Base-by-base conservation (phyloP, 352 stramenopile genomes). In the Pythium brachiatum region DNA sequence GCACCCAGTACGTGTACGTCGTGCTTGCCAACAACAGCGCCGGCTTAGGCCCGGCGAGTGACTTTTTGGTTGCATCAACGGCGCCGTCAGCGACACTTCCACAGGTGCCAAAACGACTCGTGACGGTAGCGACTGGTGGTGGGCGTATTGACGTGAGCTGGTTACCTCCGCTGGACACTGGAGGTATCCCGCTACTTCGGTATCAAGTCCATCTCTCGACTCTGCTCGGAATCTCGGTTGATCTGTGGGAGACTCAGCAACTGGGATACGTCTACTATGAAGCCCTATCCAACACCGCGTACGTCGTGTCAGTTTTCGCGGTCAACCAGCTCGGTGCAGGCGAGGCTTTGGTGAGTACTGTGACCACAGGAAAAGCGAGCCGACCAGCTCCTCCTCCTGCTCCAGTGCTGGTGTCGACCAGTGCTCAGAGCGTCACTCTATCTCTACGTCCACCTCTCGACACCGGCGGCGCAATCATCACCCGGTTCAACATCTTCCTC, bases 11-110 rank as follows among this genome's bases (percentile, higher is more conserved):
- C 51, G 29, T 61, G 1, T 88, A 90, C 51, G 51, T 61, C 18
- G 69, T 86, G 25, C 70, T 70, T 15, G 75, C 78, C 2, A 58
- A 25, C 1, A 90, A 86, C 47, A 64, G 53, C 0, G 62, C 82
- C 32, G 81, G 76, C 4, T 18, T 47, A 3, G 68, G 78, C 7
- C 18, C 56, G 0, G 31, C 56, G 11, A 88, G 75, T 61, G 59
- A 75, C 18, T 36, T 41, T 2, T n/a, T 88, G 0, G 13, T 60
- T 3, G 73, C 56, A 0, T 44, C 21, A 6, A 86, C 80, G 2
- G 62, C 78, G 39, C 68, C 64, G 3, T 5, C 59, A 23, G 70
- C 81, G 31, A 73, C 43, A 1, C 13, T 57, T 2, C 66, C 73
- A 3, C 38, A 44, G 15, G 20, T 32, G 7, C 59, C 58, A 20